Percentiles rank a stretch among this genome's conserved stretches.
Evolutionary conservation across 192 early-diverging fungal genomes (phyloP).

Genomic region (Entophlyctis helioformis): DNA sequence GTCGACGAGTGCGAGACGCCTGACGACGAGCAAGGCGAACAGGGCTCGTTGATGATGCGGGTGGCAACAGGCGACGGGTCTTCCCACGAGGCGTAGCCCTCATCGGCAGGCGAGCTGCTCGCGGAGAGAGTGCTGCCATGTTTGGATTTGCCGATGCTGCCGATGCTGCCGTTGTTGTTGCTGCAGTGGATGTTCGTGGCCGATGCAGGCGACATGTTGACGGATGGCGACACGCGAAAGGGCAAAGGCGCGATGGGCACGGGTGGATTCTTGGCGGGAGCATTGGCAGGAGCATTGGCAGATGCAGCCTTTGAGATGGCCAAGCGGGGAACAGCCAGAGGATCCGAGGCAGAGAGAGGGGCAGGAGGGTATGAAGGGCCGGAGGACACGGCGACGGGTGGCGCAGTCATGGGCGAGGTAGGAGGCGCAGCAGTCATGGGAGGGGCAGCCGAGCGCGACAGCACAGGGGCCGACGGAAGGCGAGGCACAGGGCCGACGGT

Average conservation of each 20-base stretch:
- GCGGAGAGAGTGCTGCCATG: not conserved
- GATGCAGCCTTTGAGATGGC: no score
- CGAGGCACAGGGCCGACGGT: not conserved
- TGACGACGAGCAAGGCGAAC: no score
- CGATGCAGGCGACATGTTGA: not conserved
- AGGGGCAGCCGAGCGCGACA: not conserved
- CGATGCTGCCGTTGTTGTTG: no score
- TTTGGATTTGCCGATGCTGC: not conserved
- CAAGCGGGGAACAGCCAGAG: no score
- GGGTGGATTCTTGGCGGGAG: not conserved
- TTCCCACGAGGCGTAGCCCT: constrained; percentile 6
- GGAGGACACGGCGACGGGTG: no score
- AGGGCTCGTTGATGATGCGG: no score
- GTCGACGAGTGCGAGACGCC: no score
- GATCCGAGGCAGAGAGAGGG: no score
- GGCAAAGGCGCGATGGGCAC: not conserved
- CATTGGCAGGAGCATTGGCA: not conserved
- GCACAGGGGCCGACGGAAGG: not conserved
- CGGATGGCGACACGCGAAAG: not conserved
- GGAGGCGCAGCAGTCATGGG: no score
- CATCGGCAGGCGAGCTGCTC: not conserved
- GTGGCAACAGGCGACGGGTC: constrained; percentile 1
- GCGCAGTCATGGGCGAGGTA: no score
- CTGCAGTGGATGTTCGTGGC: not conserved
- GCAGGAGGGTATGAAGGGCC: no score